Conservation (phyloP, 208 protist species). For the Crithidia acanthocephali region DNA sequence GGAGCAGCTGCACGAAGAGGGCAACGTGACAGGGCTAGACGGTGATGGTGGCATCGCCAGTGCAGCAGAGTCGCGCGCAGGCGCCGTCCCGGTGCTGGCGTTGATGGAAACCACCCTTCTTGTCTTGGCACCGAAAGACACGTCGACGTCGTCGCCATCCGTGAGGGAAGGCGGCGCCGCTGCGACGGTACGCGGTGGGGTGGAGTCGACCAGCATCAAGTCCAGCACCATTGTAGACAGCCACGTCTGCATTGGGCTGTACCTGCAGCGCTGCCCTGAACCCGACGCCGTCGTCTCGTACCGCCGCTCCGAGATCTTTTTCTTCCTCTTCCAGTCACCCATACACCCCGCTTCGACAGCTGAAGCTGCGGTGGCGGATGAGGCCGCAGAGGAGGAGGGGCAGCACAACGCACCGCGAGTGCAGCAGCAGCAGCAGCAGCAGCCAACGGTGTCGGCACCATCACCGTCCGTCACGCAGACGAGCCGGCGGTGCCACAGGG, state of each 20-base stretch:
- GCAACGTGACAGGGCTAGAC: not conserved
- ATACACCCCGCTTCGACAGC: not conserved
- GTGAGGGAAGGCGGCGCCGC: not conserved
- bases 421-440: not conserved
- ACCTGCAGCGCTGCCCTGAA: slow-evolving; percentile 5
- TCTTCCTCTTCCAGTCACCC: slow-evolving; percentile 16
- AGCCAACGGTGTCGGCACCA: not conserved
- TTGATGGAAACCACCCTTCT: slow-evolving; percentile 15
- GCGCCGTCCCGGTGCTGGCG: not conserved
- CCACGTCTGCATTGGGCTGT: slow-evolving; percentile 23
- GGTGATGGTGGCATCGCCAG: not conserved
- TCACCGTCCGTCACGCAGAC: slow-evolving; percentile 4
- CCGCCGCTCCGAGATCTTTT: slow-evolving; percentile 11
- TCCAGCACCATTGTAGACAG: not conserved
- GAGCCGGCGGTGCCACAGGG: not conserved
- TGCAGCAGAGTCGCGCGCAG: not conserved
- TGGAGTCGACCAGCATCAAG: not conserved
- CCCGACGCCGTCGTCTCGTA: slow-evolving; percentile 4
- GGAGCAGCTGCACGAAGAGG: not conserved
- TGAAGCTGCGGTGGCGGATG: not conserved
- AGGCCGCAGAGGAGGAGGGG: not conserved
- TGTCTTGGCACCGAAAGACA: not conserved
- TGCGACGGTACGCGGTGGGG: not conserved
- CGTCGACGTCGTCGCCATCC: not conserved
- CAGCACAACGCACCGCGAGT: not conserved